phyloP scores from a whole-genome alignment of 108 stramenopile genomes.

The Pseudonitzschia delicatissima region DNA sequence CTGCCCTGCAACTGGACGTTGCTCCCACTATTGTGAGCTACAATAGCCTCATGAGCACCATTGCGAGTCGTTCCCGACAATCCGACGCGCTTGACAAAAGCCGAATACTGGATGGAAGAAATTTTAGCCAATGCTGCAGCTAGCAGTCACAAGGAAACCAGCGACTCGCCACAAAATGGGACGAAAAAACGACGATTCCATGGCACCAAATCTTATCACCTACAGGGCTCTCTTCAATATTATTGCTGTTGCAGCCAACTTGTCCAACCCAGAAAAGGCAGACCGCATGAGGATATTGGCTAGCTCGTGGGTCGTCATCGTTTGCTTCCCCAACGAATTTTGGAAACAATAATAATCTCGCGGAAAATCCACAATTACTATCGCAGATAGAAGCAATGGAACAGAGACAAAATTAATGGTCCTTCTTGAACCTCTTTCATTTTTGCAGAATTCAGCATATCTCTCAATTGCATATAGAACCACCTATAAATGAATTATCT shows the following conservation, averaged over 20 bases:
- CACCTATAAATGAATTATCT: too few relatives aligned
- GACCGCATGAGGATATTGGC: slow-evolving; percentile 10
- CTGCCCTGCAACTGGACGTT: slow-evolving; percentile 6
- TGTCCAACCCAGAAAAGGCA: slow-evolving; percentile 6
- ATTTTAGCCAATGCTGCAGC: slow-evolving; percentile 7
- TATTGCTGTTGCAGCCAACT: not conserved
- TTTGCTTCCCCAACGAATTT: not conserved
- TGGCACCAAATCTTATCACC: slow-evolving; percentile 20
- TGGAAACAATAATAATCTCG: not conserved
- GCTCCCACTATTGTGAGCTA: slow-evolving; percentile 26
- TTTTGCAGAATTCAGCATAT: too few relatives aligned
- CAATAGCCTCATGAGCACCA: slow-evolving; percentile 35
- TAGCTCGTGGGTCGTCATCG: not conserved
- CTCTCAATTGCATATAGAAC: too few relatives aligned
- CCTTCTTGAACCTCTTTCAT: too few relatives aligned
- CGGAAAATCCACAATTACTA: not conserved
- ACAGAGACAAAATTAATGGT: not conserved
- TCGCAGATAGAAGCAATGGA: not conserved
- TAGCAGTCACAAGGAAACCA: not conserved
- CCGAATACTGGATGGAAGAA: slow-evolving; percentile 13
- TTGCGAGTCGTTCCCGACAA: not conserved
- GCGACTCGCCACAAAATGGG: not conserved
- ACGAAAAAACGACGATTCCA: not conserved
- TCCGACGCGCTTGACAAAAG: not conserved
- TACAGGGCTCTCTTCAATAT: slow-evolving; percentile 22